These are phyloP conservation scores for Calonectria fujianensis DNA, from an alignment of 2,329 filamentous ascomycete genomes.

Conservation along the genomic window DNA sequence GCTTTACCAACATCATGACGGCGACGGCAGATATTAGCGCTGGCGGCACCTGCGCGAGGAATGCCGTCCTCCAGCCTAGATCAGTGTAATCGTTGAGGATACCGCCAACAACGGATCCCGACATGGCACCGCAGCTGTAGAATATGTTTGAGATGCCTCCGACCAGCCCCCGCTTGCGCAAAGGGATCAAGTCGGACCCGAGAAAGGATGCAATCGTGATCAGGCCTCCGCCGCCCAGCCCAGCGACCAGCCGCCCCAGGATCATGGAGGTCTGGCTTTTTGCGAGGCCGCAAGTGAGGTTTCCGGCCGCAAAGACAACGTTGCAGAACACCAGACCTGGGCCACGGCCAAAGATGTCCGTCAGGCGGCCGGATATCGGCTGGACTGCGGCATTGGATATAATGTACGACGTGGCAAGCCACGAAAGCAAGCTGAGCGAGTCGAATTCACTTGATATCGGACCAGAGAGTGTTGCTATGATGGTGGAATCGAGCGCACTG, in stretches of 20 bases:
- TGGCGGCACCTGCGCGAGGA: constrained; percentile 1
- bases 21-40: background rate
- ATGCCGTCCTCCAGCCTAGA: constrained; percentile 5
- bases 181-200: constrained; percentile 78
- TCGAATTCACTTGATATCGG: background rate
- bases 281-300: constrained; percentile 84
- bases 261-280: constrained; percentile 79
- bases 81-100: background rate
- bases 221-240: constrained; percentile 83
- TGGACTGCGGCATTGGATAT: constrained; percentile 2
- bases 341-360: constrained; percentile 86
- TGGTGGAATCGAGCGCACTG: constrained; percentile 2
- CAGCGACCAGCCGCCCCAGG: constrained; percentile 82
- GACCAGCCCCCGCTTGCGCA: constrained; percentile 63
- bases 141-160: background rate
- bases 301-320: constrained; percentile 82
- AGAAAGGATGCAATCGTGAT: constrained; percentile 79
- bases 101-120: background rate
- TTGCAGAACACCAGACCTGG: constrained; percentile 84
- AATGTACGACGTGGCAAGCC: constrained; percentile 54
- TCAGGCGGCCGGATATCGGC: constrained; percentile 83
- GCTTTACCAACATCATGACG: constrained; percentile 58
- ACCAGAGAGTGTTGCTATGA: background rate
- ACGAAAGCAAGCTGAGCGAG: background rate
- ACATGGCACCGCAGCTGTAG: background rate